Conservation (phyloP, 1,284 basidiomycete genomes). For the Melampsora allii-populina region DNA sequence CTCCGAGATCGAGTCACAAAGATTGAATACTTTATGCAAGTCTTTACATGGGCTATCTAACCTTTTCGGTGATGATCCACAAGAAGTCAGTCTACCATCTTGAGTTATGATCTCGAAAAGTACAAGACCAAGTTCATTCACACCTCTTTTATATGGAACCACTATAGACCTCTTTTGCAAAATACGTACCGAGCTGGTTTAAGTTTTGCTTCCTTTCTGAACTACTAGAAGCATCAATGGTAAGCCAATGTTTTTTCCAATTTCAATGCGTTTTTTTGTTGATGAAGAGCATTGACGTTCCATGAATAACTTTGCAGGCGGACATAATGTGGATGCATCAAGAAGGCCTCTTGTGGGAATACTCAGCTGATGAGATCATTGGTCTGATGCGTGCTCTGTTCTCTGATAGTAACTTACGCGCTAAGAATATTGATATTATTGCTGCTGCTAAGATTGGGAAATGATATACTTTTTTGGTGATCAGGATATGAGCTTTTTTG, state of each 20-base stretch:
- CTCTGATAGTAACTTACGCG: conserved; percentile 77
- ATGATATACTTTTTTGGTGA: too few species aligned
- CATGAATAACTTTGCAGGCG: conserved; percentile 47
- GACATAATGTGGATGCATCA: conserved; percentile 93
- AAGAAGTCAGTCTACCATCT: neutral
- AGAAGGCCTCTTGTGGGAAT: conserved; percentile 85
- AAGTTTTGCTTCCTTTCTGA: conserved; percentile 91
- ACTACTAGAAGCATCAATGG: conserved; percentile 64
- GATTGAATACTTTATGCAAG: conserved; percentile 74
- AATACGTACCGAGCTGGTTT: conserved; percentile 79
- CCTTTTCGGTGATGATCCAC: conserved; percentile 55
- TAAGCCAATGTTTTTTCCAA: conserved; percentile 11
- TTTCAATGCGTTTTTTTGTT: neutral
- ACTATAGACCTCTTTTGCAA: conserved; percentile 40
- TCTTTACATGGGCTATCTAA: conserved; percentile 71
- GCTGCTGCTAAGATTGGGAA: too few species aligned
- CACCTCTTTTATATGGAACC: conserved; percentile 7
- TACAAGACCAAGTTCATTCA: conserved; percentile 2
- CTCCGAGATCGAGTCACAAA: conserved; percentile 80
- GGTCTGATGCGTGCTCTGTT: conserved; percentile 81
- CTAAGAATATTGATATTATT: conserved; percentile 72
- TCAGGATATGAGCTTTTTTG: too few species aligned
- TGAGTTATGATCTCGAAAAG: neutral
- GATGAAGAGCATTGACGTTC: neutral
- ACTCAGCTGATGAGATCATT: conserved; percentile 75